Base-by-base conservation (phyloP, 2,329 filamentous ascomycete genomes). In the Dryadomyces quercus-mongolicae region DNA sequence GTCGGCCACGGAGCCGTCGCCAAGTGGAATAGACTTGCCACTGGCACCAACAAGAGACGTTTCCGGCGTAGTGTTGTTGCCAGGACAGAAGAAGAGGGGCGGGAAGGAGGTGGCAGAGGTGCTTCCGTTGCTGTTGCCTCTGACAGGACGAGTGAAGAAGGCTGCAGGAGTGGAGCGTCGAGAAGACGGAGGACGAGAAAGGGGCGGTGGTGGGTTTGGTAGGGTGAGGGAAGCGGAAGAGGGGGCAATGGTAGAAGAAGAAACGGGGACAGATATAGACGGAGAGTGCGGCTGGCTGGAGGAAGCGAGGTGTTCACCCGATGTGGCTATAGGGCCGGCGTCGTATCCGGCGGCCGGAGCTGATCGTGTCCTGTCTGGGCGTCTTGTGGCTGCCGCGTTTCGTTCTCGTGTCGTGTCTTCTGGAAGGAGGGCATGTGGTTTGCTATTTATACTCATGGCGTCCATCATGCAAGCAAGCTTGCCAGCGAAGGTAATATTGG, bases 11-110 rank as follows among this genome's bases (percentile, higher is more conserved):
- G 75, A 80, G 57, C 71, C 72, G 65, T 78, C 72, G 65, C 81
- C 76, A 52, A 83, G 68, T 8, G 76, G 76, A 48, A 79, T 77
- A 52, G 77, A 74, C 56, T 67, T 75, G 20, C 77, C 78, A 61
- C 78, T 72, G 49, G 77, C 77, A n/a, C 73, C 68, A 40, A 75
- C 71, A 2, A 80, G 68, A 36, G 74, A 78, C 3, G 76, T 75
- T 31, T 58, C 55, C 5, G 55, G 54, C 16, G 76, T 77, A 13
- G 77, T 76, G 2, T 54, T 47, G 18, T 36, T 34, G 12, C 15
- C 44, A 18, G 34, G 34, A 46, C 36, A 25, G 52, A 42, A 42
- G 50, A 38, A 42, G 51, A 53, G 34, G 51, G 47, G 38, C 16
- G 53, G 47, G 20, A 38, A 42, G 20, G 18, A 18, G 18, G 42